phyloP scores from a whole-genome alignment of 2,329 filamentous ascomycete species.

The Eurotiales sp. region DNA sequence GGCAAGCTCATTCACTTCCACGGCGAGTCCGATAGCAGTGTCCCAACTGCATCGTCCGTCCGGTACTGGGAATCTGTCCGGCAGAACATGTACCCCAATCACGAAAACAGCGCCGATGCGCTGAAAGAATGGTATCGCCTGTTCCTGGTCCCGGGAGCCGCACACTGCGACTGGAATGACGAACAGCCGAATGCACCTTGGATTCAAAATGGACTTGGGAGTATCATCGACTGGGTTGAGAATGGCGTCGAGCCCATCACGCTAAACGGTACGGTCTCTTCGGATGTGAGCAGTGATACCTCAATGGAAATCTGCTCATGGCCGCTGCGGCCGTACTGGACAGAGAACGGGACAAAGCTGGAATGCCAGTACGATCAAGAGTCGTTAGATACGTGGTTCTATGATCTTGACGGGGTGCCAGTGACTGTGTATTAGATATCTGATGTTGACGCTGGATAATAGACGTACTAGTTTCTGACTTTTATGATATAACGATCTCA shows the following conservation, averaged over 20 bases:
- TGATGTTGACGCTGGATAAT: too few species aligned
- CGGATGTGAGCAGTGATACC: not conserved
- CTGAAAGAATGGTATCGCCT: constrained; percentile 51
- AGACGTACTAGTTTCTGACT: too few species aligned
- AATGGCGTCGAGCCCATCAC: constrained; percentile 40
- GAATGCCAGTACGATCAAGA: not conserved
- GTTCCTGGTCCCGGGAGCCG: constrained; percentile 51
- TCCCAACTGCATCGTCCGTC: constrained; percentile 52
- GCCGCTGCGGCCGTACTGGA: not conserved
- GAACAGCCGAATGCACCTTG: constrained; percentile 40
- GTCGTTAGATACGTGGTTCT: not conserved
- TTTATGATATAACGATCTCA: too few species aligned
- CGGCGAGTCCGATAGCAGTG: constrained; percentile 50
- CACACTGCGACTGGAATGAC: constrained; percentile 50
- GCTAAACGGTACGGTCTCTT: constrained; percentile 35
- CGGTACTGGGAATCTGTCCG: constrained; percentile 54
- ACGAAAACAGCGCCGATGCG: constrained; percentile 34
- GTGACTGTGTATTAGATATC: too few species aligned
- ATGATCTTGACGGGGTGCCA: too few species aligned
- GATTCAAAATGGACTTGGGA: constrained; percentile 41
- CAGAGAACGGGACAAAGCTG: not conserved
- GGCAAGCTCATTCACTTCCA: constrained; percentile 56
- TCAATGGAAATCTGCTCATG: not conserved
- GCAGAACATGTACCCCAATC: constrained; percentile 47
- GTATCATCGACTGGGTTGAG: constrained; percentile 51